These are phyloP conservation scores for Diplodia intermedia DNA, from an alignment of 2,329 filamentous ascomycete genomes.

Conservation along the genomic window DNA sequence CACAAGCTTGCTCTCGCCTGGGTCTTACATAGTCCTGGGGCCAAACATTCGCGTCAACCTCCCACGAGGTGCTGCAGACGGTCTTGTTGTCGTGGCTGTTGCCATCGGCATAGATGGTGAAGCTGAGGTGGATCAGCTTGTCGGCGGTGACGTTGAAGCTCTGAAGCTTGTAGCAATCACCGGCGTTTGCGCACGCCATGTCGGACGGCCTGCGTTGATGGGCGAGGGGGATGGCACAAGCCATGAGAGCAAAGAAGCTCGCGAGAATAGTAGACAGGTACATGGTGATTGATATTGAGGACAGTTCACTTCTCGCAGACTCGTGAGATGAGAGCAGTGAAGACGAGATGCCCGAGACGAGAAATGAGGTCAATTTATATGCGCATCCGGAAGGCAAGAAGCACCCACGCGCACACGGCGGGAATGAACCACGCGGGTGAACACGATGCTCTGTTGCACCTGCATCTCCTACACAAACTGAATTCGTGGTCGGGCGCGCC, in stretches of 20 bases:
- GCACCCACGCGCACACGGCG: background rate
- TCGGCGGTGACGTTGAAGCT: background rate
- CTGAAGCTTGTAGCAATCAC: background rate
- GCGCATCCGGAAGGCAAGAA: background rate
- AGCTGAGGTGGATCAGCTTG: background rate
- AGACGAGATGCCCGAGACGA: background rate
- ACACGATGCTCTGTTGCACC: constrained; percentile 10
- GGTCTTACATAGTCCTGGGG: constrained; percentile 15
- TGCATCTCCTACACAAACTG: constrained; percentile 1
- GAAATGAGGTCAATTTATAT: constrained; percentile 15
- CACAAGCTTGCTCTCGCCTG: background rate
- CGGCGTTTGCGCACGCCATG: background rate
- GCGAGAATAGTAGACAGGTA: background rate
- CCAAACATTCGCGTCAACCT: constrained; percentile 14
- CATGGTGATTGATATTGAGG: constrained; percentile 1
- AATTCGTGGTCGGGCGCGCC: constrained; percentile 4
- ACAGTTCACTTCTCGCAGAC: background rate
- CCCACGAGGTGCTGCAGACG: constrained; percentile 5
- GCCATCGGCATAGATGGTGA: constrained; percentile 1
- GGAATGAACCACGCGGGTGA: constrained; percentile 15
- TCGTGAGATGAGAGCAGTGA: background rate
- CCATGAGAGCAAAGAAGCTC: constrained; percentile 21
- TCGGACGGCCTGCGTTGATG: background rate
- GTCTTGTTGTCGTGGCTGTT: background rate
- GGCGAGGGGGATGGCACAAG: background rate